phyloP scores from a whole-genome alignment of 2,329 filamentous ascomycete genomes.

The Arachnomyces sp. region DNA sequence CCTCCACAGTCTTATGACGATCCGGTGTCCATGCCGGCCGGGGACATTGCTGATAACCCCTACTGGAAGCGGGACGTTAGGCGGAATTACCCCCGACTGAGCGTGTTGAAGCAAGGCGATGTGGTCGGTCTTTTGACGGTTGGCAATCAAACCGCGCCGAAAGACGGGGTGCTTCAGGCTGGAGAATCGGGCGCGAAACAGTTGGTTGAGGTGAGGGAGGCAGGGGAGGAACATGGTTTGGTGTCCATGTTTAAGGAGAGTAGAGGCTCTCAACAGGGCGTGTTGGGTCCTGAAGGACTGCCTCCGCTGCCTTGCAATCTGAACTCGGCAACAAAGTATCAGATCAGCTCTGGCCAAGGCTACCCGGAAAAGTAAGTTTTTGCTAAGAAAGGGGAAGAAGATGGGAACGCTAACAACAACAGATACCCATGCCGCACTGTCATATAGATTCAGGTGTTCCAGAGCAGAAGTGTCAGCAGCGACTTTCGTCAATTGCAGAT shows the following conservation, averaged over 20 bases:
- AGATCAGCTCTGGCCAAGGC: constrained; percentile 52
- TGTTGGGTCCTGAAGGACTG: constrained; percentile 68
- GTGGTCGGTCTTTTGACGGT: constrained; percentile 76
- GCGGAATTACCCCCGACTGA: constrained; percentile 70
- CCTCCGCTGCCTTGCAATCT: constrained; percentile 78
- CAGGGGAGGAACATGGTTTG: constrained; percentile 63
- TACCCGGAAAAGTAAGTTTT: constrained; percentile 60
- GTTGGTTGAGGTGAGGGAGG: constrained; percentile 66
- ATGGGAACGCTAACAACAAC: constrained; percentile 9
- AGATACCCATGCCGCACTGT: constrained; percentile 42
- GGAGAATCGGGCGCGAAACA: constrained; percentile 64
- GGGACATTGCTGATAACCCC: constrained; percentile 80
- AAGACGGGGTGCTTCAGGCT: constrained; percentile 66
- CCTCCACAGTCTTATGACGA: constrained; percentile 69
- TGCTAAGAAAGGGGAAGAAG: constrained; percentile 1
- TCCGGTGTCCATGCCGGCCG: constrained; percentile 73
- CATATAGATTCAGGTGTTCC: constrained; percentile 31
- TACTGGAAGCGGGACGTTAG: constrained; percentile 94
- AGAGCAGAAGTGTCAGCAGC: too few relatives aligned
- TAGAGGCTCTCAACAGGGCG: constrained; percentile 43
- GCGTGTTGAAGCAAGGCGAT: constrained; percentile 73
- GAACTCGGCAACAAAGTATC: constrained; percentile 51
- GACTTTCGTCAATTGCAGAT: too few relatives aligned
- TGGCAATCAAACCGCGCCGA: constrained; percentile 71
- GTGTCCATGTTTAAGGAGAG: constrained; percentile 62